Evolutionary conservation across 345 rosid species (phyloP).

Genomic region (Sonneratia caseolaris): DNA sequence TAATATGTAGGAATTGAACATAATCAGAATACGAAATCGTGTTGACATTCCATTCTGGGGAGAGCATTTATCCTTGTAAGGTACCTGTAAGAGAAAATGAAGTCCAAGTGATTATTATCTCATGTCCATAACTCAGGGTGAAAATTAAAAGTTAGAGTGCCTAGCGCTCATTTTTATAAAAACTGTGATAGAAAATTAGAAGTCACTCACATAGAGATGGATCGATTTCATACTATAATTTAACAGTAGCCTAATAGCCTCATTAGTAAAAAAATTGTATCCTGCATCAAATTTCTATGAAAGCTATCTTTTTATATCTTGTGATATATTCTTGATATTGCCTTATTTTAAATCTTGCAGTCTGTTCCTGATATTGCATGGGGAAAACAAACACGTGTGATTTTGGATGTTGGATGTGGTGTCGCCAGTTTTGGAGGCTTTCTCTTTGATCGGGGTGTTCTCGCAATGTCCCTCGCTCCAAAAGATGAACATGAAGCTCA

Average conservation of each 20-base stretch:
- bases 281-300: slow-evolving; percentile 2
- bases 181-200: neutral
- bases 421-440: slow-evolving; percentile 98
- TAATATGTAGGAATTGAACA: neutral
- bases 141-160: too few species aligned
- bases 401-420: slow-evolving; percentile 98
- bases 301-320: slow-evolving; percentile 10
- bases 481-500: slow-evolving; percentile 99
- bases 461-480: slow-evolving; percentile 92
- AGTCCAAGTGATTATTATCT: too few species aligned
- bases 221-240: neutral
- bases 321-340: slow-evolving; percentile 69
- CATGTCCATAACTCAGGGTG: too few species aligned
- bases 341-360: slow-evolving; percentile 32
- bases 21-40: neutral
- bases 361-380: slow-evolving; percentile 70
- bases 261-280: neutral
- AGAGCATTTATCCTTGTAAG: too few species aligned
- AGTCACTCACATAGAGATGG: neutral
- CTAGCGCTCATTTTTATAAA: too few species aligned
- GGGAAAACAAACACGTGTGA: slow-evolving; percentile 77
- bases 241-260: neutral
- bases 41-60: neutral
- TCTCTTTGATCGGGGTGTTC: slow-evolving; percentile 80
- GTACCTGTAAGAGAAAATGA: too few species aligned